Evolutionary conservation across 352 stramenopile genomes (phyloP).

Genomic region (Thraustochytrium striatum): DNA sequence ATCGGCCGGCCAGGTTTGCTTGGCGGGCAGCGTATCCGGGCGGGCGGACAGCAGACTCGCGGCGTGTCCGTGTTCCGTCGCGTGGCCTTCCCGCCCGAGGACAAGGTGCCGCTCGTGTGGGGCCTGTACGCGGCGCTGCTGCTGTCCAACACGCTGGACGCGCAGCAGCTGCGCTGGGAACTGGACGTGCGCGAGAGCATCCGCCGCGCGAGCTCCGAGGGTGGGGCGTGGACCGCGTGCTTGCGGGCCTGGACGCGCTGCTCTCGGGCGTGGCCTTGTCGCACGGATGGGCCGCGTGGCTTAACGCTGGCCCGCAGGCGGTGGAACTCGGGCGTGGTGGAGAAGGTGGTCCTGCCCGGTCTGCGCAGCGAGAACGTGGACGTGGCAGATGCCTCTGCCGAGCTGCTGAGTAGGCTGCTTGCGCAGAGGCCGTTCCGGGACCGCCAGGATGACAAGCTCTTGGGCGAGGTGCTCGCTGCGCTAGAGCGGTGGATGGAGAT

Average conservation of each 20-base stretch:
- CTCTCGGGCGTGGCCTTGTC: background rate
- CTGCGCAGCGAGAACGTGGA: background rate
- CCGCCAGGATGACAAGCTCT: background rate
- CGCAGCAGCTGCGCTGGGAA: background rate
- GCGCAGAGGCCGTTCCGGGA: too few species aligned
- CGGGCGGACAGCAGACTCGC: background rate
- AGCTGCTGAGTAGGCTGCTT: background rate
- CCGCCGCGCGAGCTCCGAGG: background rate
- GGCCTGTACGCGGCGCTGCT: background rate
- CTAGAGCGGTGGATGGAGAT: background rate
- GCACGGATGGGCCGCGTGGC: background rate
- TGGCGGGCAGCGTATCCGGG: too few species aligned
- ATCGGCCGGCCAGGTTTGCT: too few species aligned
- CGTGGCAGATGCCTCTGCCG: background rate
- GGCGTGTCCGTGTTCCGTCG: background rate
- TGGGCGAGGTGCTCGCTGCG: background rate
- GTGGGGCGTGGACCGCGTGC: background rate
- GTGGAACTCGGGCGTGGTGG: background rate
- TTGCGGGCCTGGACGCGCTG: background rate
- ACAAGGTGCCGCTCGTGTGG: background rate
- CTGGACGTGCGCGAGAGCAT: background rate
- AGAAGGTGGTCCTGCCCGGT: background rate
- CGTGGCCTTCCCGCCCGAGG: background rate
- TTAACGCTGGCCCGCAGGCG: background rate
- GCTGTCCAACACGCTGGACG: background rate